phyloP scores from a whole-genome alignment of 352 stramenopile genomes.

The Globisporangium barbulae region DNA sequence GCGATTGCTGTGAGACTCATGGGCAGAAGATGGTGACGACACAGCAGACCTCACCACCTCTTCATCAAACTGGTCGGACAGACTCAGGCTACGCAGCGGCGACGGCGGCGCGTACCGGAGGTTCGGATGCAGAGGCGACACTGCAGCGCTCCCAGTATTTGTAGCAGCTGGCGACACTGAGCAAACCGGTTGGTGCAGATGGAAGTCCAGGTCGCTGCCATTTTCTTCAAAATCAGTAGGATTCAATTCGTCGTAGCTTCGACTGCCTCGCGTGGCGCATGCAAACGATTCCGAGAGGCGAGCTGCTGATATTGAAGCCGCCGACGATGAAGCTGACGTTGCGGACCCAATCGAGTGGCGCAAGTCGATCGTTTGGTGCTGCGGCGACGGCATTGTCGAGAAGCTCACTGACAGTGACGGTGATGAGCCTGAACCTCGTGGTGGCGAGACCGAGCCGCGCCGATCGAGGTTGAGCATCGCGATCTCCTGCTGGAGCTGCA shows the following conservation, averaged over 20 bases:
- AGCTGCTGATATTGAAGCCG: neutral
- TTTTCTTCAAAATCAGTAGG: neutral
- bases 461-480: constrained; percentile 77
- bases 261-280: neutral
- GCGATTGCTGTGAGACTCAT: neutral
- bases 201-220: constrained; percentile 2
- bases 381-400: neutral
- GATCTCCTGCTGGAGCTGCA: constrained; percentile 78
- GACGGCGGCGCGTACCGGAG: constrained; percentile 1
- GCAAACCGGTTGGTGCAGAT: constrained; percentile 1
- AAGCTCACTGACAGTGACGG: neutral
- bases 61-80: constrained; percentile 5
- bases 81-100: neutral
- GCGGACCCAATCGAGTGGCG: neutral
- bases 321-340: neutral
- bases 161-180: constrained; percentile 2
- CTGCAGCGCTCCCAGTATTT: neutral
- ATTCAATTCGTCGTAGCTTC: neutral
- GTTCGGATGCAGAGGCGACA: constrained; percentile 7
- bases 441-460: constrained; percentile 8
- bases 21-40: too few species aligned
- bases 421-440: neutral
- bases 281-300: neutral
- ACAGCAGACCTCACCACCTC: neutral
- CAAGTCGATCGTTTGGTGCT: neutral